Percentiles rank a stretch among this genome's conserved stretches.
Evolutionary conservation across 2,329 filamentous ascomycete genomes (phyloP).

Genomic region (Gaeumannomyces sp.): DNA sequence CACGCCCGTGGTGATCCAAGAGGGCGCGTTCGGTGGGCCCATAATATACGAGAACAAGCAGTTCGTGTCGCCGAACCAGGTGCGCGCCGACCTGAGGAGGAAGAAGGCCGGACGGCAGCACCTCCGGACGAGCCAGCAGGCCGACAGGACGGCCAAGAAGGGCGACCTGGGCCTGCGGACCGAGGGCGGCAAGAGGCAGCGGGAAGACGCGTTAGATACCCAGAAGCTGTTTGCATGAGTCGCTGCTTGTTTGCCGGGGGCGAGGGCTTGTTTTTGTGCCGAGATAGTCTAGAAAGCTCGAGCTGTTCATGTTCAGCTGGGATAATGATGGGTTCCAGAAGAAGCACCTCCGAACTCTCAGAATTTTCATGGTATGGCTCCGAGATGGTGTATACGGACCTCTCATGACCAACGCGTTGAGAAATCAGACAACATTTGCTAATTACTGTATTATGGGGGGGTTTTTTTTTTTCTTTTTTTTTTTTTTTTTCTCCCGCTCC

Average conservation of each 20-base stretch:
- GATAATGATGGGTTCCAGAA: background rate
- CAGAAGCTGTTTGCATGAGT: slow-evolving; percentile 66
- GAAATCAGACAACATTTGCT: too few species aligned
- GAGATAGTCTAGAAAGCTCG: background rate
- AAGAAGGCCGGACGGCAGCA: slow-evolving; percentile 75
- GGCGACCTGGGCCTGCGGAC: slow-evolving; percentile 69
- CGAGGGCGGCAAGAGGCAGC: slow-evolving; percentile 54
- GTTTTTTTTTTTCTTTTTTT: too few species aligned
- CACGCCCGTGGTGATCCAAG: slow-evolving; percentile 90
- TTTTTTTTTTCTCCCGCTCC: too few species aligned
- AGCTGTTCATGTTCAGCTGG: background rate
- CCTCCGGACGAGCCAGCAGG: slow-evolving; percentile 64
- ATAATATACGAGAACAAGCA: slow-evolving; percentile 98
- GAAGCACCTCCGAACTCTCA: background rate
- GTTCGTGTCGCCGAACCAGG: slow-evolving; percentile 93
- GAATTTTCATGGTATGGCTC: background rate
- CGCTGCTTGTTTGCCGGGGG: too few species aligned
- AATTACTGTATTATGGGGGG: too few species aligned
- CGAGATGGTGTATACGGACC: too few species aligned
- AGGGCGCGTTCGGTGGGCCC: slow-evolving; percentile 90
- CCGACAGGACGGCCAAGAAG: slow-evolving; percentile 68
- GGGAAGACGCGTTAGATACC: slow-evolving; percentile 68
- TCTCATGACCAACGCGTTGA: too few species aligned
- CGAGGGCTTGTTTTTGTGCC: background rate
- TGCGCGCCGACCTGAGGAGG: slow-evolving; percentile 72